Percentiles rank a stretch among this genome's conserved stretches.
Conservation (phyloP, 331 rosid genomes). For the Acacia concinna region DNA sequence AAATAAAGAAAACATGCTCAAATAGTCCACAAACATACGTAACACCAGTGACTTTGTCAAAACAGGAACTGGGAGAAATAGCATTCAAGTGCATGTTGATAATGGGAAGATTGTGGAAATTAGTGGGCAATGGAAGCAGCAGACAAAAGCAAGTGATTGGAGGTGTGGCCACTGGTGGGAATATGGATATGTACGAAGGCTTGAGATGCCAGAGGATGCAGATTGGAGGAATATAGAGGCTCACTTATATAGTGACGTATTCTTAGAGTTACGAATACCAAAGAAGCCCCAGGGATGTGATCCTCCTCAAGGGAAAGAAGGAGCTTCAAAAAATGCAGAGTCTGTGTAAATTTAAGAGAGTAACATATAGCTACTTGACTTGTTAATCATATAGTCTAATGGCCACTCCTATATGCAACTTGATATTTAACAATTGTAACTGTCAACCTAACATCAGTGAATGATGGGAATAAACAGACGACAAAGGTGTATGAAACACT, state of each 20-base stretch:
- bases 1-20: constrained; percentile 23
- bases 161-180: constrained; percentile 93
- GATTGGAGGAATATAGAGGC: constrained; percentile 75
- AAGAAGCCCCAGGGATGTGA: constrained; percentile 43
- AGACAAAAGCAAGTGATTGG: constrained; percentile 66
- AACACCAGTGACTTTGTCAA: constrained; percentile 44
- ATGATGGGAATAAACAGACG: constrained; percentile 24
- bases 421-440: constrained; percentile 29
- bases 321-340: constrained; percentile 35
- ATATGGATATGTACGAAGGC: constrained; percentile 79
- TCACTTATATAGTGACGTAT: constrained; percentile 47
- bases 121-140: constrained; percentile 81
- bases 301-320: constrained; percentile 42
- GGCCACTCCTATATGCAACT: constrained; percentile 30
- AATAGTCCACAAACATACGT: constrained; percentile 24
- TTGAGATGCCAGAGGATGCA: constrained; percentile 93
- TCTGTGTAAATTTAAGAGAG: constrained; percentile 29
- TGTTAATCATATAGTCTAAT: constrained; percentile 32
- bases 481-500: constrained; percentile 20
- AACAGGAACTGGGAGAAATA: constrained; percentile 71
- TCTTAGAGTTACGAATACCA: constrained; percentile 67
- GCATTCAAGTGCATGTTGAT: constrained; percentile 63
- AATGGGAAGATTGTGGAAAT: constrained; percentile 79
- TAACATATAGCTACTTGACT: constrained; percentile 22
- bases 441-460: constrained; percentile 27